These are phyloP conservation scores for Termitomyces sp. DNA, from an alignment of 768 basidiomycete genomes.

Conservation along the genomic window DNA sequence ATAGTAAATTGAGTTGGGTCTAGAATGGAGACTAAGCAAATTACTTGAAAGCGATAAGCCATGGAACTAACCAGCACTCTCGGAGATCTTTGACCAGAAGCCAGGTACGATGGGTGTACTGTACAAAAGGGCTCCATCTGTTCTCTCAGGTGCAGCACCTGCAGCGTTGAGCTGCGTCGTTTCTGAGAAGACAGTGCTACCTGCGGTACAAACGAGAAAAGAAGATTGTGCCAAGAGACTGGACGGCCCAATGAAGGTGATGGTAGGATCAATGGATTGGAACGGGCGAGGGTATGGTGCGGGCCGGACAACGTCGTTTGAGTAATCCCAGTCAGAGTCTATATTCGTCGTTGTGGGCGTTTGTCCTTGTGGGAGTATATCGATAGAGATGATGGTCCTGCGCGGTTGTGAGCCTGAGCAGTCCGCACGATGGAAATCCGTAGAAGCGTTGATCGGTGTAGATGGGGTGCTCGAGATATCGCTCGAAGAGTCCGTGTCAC, in stretches of 20 bases:
- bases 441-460: constrained; percentile 32
- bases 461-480: constrained; percentile 33
- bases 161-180: constrained; percentile 27
- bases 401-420: constrained; percentile 12
- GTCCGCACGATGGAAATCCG: constrained; percentile 20
- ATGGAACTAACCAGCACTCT: constrained; percentile 41
- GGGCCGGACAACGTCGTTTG: constrained; percentile 23
- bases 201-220: constrained; percentile 49
- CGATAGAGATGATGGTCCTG: constrained; percentile 38
- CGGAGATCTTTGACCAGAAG: constrained; percentile 58
- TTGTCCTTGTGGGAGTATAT: constrained; percentile 31
- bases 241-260: constrained; percentile 52
- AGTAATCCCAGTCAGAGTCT: constrained; percentile 7
- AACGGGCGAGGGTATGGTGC: constrained; percentile 49
- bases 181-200: constrained; percentile 47
- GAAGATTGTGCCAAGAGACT: constrained; percentile 45
- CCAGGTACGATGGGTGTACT: constrained; percentile 55
- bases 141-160: constrained; percentile 19
- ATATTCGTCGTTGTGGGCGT: neutral
- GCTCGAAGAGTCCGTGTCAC: constrained; percentile 31
- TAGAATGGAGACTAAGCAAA: constrained; percentile 19
- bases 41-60: neutral
- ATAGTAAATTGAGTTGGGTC: constrained; percentile 66
- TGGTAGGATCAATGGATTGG: constrained; percentile 56
- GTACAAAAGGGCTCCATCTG: constrained; percentile 41